These are phyloP conservation scores for Daldinia vernicosa DNA, from an alignment of 495 filamentous ascomycete species.

Conservation along the genomic window DNA sequence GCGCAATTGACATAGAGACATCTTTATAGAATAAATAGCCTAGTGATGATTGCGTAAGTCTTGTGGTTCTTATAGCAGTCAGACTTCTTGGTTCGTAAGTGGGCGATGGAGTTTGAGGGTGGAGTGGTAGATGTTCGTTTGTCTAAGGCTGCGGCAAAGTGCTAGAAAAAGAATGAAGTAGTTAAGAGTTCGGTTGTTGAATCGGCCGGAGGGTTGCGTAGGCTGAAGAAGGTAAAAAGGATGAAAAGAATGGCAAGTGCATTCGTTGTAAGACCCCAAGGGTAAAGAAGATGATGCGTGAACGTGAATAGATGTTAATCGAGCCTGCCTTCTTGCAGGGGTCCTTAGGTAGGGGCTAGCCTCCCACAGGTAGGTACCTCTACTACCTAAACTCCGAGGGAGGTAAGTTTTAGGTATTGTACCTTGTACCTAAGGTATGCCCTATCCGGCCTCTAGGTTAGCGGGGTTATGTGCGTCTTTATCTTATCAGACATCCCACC, in stretches of 20 bases:
- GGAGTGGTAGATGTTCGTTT: neutral
- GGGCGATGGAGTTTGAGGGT: neutral
- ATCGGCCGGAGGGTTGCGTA: neutral
- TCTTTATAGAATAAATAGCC: constrained; percentile 47
- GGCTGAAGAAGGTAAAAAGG: constrained; percentile 1
- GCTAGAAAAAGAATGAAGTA: constrained; percentile 4
- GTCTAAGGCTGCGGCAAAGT: constrained; percentile 15
- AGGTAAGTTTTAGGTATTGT: neutral
- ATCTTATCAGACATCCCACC: neutral
- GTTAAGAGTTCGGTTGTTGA: constrained; percentile 7
- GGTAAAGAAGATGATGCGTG: constrained; percentile 17
- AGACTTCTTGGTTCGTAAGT: neutral
- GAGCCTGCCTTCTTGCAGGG: constrained; percentile 22
- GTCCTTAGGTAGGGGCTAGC: neutral
- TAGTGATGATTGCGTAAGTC: neutral
- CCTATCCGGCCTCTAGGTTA: neutral
- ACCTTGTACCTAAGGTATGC: too few species aligned
- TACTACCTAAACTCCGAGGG: neutral
- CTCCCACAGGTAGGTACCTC: constrained; percentile 1
- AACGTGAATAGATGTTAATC: constrained; percentile 36
- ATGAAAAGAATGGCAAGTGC: constrained; percentile 3
- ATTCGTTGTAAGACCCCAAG: constrained; percentile 1
- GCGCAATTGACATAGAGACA: constrained; percentile 90
- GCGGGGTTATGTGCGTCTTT: neutral
- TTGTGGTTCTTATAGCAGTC: neutral